phyloP scores from a whole-genome alignment of 257 asterid species.

The Solanum ossicruentum region DNA sequence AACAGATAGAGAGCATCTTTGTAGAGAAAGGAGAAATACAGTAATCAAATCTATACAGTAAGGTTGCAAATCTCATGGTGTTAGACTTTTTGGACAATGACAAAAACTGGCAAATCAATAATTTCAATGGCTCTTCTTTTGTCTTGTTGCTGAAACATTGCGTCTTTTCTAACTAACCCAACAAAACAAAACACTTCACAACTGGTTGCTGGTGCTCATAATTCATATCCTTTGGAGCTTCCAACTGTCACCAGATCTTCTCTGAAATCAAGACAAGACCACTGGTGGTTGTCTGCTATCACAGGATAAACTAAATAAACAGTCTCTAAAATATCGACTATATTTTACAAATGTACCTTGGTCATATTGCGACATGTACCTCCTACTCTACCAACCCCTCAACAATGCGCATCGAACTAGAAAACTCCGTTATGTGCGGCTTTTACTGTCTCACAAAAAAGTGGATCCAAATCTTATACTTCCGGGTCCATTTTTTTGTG shows the following conservation, averaged over 20 bases:
- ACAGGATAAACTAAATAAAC: background rate
- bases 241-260: background rate
- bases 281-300: background rate
- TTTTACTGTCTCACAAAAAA: background rate
- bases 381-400: background rate
- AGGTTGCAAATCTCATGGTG: background rate
- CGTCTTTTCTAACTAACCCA: background rate
- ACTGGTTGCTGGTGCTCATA: background rate
- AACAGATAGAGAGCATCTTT: background rate
- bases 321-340: background rate
- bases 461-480: background rate
- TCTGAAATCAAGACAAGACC: background rate
- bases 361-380: background rate
- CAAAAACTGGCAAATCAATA: conserved; percentile 1
- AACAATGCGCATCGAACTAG: background rate
- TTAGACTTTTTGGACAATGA: background rate
- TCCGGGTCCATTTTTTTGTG: background rate
- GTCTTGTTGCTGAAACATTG: background rate
- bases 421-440: background rate
- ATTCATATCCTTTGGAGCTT: background rate
- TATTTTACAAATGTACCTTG: background rate
- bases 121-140: background rate
- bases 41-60: background rate
- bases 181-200: background rate
- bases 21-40: background rate